Conservation (phyloP, 1,139 yeast species). For the Scheffersomyces illinoinensis region DNA sequence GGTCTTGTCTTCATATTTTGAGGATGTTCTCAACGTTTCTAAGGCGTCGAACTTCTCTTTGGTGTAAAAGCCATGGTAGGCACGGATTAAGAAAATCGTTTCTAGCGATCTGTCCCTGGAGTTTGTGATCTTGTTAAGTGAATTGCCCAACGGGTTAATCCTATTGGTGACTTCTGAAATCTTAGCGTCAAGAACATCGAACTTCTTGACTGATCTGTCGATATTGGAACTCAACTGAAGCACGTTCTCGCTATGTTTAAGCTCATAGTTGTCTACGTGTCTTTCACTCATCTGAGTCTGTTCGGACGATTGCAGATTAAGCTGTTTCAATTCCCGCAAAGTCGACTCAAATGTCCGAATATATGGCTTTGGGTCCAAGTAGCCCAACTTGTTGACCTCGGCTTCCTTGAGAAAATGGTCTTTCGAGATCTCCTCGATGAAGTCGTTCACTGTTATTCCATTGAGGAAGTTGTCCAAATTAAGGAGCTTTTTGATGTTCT, state of each 20-base stretch:
- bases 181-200: conserved; percentile 58
- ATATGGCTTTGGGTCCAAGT: conserved; percentile 89
- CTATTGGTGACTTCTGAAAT: conserved; percentile 61
- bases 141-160: conserved; percentile 74
- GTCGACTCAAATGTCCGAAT: conserved; percentile 92
- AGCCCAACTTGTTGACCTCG: conserved; percentile 54
- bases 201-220: conserved; percentile 42
- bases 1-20: conserved; percentile 50
- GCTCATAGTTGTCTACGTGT: conserved; percentile 63
- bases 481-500: conserved; percentile 65
- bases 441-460: conserved; percentile 72
- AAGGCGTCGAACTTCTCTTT: conserved; percentile 65
- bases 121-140: conserved; percentile 71
- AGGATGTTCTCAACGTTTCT: conserved; percentile 47
- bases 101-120: conserved; percentile 75
- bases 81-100: conserved; percentile 71
- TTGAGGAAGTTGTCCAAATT: conserved; percentile 71
- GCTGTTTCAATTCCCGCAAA: conserved; percentile 62
- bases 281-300: conserved; percentile 51
- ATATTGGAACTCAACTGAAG: conserved; percentile 55
- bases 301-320: conserved; percentile 54
- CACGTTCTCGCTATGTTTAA: conserved; percentile 68
- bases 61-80: conserved; percentile 74
- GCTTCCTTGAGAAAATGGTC: conserved; percentile 61
- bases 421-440: conserved; percentile 78